Evolutionary conservation across 129 eudicot species (phyloP).

Genomic region (Flaveria linearis): DNA sequence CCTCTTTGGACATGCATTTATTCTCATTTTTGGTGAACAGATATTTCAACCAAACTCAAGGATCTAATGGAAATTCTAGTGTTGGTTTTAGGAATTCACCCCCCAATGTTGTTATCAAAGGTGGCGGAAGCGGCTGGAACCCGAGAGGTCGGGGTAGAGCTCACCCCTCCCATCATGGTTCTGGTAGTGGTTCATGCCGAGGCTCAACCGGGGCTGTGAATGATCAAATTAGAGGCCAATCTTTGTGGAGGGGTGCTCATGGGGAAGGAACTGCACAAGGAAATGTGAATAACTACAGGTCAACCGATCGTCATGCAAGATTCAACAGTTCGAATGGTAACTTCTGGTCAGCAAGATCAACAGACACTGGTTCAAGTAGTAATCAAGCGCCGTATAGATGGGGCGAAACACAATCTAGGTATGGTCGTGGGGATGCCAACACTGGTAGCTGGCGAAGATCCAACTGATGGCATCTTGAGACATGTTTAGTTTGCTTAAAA

Average conservation of each 20-base stretch:
- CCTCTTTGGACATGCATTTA: not conserved
- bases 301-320: not conserved
- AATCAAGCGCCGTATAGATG: not conserved
- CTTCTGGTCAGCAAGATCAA: not conserved
- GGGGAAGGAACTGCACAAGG: not conserved
- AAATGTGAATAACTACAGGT: not conserved
- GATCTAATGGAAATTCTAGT: not conserved
- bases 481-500: not conserved
- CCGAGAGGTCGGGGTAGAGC: constrained; percentile 13
- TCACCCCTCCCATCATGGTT: not conserved
- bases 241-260: not conserved
- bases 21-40: not conserved
- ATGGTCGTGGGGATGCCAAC: not conserved
- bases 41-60: not conserved
- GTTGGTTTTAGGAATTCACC: not conserved
- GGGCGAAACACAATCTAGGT: not conserved
- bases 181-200: not conserved
- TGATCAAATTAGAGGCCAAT: not conserved
- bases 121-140: constrained; percentile 23
- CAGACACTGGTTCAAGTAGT: not conserved
- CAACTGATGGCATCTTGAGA: too few species aligned
- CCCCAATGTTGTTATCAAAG: not conserved
- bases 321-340: not conserved
- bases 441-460: not conserved
- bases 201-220: not conserved